phyloP scores from a whole-genome alignment of 495 filamentous ascomycete species.

The Aspergillus biplanus region DNA sequence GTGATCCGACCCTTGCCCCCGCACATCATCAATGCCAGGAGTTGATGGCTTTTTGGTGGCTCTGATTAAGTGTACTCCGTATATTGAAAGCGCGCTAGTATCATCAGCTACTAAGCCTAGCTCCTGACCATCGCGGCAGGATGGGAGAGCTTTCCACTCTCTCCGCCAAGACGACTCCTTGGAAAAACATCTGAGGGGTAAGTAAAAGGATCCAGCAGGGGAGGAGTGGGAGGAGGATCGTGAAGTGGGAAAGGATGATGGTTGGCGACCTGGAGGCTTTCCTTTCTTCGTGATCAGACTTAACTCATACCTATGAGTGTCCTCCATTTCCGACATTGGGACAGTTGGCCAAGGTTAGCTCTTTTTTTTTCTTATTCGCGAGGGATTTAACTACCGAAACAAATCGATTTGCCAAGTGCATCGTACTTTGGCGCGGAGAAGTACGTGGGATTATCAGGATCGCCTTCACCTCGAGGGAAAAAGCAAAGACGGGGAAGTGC shows the following conservation, averaged over 20 bases:
- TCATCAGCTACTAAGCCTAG: constrained; percentile 5
- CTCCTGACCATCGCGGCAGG: constrained; percentile 15
- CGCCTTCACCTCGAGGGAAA: constrained; percentile 3
- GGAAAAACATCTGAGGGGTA: constrained; percentile 21
- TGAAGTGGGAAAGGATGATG: constrained; percentile 7
- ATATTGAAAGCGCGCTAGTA: constrained; percentile 8
- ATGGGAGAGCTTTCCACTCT: constrained; percentile 16
- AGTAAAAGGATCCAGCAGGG: constrained; percentile 1
- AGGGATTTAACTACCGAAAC: constrained; percentile 12
- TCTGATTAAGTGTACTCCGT: constrained; percentile 19
- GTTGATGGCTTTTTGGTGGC: constrained; percentile 22
- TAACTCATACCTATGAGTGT: constrained; percentile 10
- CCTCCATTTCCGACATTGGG: not conserved
- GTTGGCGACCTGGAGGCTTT: not conserved
- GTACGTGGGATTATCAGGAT: constrained; percentile 3
- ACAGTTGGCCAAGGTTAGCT: constrained; percentile 9
- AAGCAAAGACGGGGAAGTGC: not conserved
- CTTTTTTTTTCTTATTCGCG: constrained; percentile 13
- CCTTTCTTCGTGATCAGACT: constrained; percentile 5
- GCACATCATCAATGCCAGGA: constrained; percentile 19
- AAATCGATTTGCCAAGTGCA: constrained; percentile 11
- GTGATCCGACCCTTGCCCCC: constrained; percentile 18
- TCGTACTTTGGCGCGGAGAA: not conserved
- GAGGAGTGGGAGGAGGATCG: not conserved
- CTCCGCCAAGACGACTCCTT: constrained; percentile 17